Conservation (phyloP, 2,329 filamentous ascomycete genomes). For the Beauveria pseudobassiana region DNA sequence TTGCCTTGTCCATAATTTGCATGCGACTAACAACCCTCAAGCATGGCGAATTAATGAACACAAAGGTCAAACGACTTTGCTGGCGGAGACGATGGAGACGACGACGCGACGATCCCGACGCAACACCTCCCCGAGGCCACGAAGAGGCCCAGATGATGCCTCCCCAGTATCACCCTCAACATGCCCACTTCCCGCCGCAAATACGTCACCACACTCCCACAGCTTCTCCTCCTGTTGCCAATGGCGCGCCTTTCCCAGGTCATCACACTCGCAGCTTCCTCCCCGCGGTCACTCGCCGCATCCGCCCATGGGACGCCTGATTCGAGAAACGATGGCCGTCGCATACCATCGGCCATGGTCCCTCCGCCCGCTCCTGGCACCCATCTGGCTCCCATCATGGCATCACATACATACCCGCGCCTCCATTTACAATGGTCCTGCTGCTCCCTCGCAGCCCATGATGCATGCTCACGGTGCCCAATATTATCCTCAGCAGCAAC, state of each 20-base stretch:
- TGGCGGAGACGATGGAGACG: constrained; percentile 79
- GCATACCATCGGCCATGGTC: constrained; percentile 66
- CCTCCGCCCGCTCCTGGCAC: constrained; percentile 50
- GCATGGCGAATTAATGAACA: constrained; percentile 97
- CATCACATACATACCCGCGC: constrained; percentile 79
- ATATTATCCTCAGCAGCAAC: constrained; percentile 23
- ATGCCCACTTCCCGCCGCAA: constrained; percentile 66
- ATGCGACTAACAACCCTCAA: constrained; percentile 30
- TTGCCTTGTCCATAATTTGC: constrained; percentile 8
- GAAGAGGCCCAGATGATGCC: constrained; percentile 61
- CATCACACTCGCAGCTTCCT: constrained; percentile 29
- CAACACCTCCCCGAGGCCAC: constrained; percentile 58
- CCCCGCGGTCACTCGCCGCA: constrained; percentile 74
- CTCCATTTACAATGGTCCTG: constrained; percentile 67
- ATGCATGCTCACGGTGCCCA: constrained; percentile 31
- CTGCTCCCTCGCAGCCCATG: constrained; percentile 32
- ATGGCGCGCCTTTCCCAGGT: constrained; percentile 62
- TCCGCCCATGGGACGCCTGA: constrained; percentile 55
- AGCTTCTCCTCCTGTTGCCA: constrained; percentile 79
- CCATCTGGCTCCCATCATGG: constrained; percentile 31
- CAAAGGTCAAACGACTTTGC: constrained; percentile 89
- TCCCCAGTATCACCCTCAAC: constrained; percentile 60
- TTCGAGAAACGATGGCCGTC: constrained; percentile 72
- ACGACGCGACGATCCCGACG: constrained; percentile 62
- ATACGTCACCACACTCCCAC: constrained; percentile 78